phyloP scores from a whole-genome alignment of 139 green algal genomes.

The Closterium sp. region DNA sequence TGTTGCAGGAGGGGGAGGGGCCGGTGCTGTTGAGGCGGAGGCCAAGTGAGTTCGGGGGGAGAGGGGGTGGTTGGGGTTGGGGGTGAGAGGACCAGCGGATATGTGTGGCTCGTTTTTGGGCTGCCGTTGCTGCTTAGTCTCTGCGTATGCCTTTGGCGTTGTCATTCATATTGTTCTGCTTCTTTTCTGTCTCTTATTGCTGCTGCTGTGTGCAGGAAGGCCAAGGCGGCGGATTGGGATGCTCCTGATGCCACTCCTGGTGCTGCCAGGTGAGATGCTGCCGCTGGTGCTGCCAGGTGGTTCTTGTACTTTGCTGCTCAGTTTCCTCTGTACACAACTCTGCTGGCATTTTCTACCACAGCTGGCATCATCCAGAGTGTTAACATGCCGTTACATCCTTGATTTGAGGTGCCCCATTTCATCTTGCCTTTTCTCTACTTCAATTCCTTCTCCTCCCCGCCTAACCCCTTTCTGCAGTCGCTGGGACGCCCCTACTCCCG shows the following conservation, averaged over 20 bases:
- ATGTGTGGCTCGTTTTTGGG: too few species aligned
- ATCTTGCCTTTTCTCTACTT: not conserved
- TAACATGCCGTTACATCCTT: not conserved
- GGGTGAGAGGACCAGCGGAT: too few species aligned
- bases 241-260: slow-evolving; percentile 33
- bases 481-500: slow-evolving; percentile 75
- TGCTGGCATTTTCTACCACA: too few species aligned
- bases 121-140: too few species aligned
- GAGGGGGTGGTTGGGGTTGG: not conserved
- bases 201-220: slow-evolving; percentile 34
- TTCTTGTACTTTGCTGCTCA: too few species aligned
- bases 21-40: not conserved
- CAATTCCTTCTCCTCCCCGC: not conserved
- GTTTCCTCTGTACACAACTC: too few species aligned
- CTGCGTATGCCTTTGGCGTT: too few species aligned
- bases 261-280: slow-evolving; percentile 54
- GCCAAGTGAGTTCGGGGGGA: slow-evolving; percentile 44
- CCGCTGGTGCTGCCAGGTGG: too few species aligned
- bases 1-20: slow-evolving; percentile 33
- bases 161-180: slow-evolving; percentile 29
- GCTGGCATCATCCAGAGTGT: not conserved
- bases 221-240: slow-evolving; percentile 80
- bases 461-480: slow-evolving; percentile 50
- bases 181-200: slow-evolving; percentile 17
- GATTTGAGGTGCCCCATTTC: not conserved